Evolutionary conservation across 441 rosid genomes (phyloP).

Genomic region (Eutrema salsugineum): DNA sequence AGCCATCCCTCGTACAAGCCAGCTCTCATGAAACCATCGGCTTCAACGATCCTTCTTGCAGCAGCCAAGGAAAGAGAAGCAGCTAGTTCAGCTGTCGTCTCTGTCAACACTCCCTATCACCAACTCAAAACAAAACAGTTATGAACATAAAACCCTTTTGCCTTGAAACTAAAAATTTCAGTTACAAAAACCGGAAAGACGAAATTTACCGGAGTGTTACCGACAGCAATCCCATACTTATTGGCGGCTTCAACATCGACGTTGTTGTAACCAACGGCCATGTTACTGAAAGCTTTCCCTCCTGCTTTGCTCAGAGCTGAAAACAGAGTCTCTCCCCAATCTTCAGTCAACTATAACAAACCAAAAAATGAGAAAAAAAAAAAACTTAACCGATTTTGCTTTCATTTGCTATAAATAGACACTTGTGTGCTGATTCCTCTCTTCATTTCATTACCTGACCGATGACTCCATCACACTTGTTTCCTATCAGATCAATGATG

Average conservation of each 20-base stretch:
- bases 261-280: slow-evolving; percentile 98
- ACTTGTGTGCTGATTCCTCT: neutral
- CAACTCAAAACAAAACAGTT: slow-evolving; percentile 8
- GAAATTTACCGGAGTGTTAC: slow-evolving; percentile 80
- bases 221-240: slow-evolving; percentile 90
- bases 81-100: slow-evolving; percentile 94
- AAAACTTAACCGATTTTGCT: neutral
- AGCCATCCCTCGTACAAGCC: slow-evolving; percentile 99
- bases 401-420: neutral
- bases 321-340: slow-evolving; percentile 93
- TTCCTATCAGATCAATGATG: slow-evolving; percentile 78
- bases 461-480: slow-evolving; percentile 90
- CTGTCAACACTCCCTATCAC: slow-evolving; percentile 86
- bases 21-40: slow-evolving; percentile 92
- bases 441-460: slow-evolving; percentile 62
- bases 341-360: slow-evolving; percentile 75
- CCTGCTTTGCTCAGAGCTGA: slow-evolving; percentile 88
- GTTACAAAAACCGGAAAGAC: slow-evolving; percentile 8
- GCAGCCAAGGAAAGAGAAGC: slow-evolving; percentile 89
- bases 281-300: slow-evolving; percentile 92
- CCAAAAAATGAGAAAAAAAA: neutral
- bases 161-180: neutral
- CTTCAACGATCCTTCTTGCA: slow-evolving; percentile 93
- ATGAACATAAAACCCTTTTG: neutral
- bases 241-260: slow-evolving; percentile 95